Conservation (phyloP, 768 basidiomycete genomes). For the Russula ochroleuca region DNA sequence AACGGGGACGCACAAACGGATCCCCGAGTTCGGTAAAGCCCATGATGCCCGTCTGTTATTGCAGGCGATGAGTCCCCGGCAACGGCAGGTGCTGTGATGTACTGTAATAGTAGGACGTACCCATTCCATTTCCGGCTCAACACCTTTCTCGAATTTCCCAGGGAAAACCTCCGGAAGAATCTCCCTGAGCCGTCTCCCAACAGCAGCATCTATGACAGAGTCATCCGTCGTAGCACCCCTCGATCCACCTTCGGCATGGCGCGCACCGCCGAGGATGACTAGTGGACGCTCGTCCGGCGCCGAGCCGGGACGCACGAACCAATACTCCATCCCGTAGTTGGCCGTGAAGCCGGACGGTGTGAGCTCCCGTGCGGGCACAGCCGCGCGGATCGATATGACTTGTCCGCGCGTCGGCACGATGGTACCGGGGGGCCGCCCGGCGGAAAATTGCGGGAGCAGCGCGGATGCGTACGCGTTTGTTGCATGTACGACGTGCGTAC, state of each 20-base stretch:
- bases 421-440: slow-evolving; percentile 37
- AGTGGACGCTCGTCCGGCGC: slow-evolving; percentile 43
- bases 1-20: slow-evolving; percentile 54
- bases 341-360: slow-evolving; percentile 38
- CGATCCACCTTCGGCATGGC: slow-evolving; percentile 44
- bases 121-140: slow-evolving; percentile 78
- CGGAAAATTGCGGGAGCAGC: slow-evolving; percentile 65
- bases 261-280: slow-evolving; percentile 69
- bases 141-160: slow-evolving; percentile 44
- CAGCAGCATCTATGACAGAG: slow-evolving; percentile 43
- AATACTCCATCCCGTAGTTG: slow-evolving; percentile 61
- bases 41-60: slow-evolving; percentile 74
- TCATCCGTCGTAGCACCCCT: slow-evolving; percentile 58
- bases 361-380: slow-evolving; percentile 39
- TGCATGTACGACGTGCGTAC: slow-evolving; percentile 72
- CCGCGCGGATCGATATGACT: slow-evolving; percentile 46
- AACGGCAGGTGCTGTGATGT: background rate
- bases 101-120: slow-evolving; percentile 39
- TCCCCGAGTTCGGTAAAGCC: slow-evolving; percentile 58
- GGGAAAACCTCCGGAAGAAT: slow-evolving; percentile 61
- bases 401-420: slow-evolving; percentile 76
- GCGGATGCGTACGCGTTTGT: slow-evolving; percentile 82
- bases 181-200: slow-evolving; percentile 47
- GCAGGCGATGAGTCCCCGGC: background rate
- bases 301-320: slow-evolving; percentile 64